Evolutionary conservation across 1,284 basidiomycete genomes (phyloP), one percentile per base, ranked within the genome.

Genomic region (Malassezia caprae): DNA sequence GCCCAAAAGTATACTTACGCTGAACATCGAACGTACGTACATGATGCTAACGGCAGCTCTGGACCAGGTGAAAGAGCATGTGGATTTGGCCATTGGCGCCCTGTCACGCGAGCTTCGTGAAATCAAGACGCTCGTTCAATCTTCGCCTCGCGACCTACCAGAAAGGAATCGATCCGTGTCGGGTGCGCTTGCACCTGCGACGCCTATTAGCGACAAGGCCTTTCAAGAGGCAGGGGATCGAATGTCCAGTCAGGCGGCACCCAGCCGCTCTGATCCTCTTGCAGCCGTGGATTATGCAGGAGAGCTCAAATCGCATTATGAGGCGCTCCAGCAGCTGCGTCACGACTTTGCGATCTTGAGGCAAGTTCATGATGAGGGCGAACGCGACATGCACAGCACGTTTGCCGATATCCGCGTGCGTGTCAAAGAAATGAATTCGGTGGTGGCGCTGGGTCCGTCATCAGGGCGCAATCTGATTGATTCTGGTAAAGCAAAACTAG

Each of bases 61-160:
- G 50, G 93, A 96, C 76, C 93, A 98, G 76, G 93, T 98, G 75
- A 96, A 94, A 75, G 90, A 94, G 71, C 93, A 98, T 71, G 90
- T 98, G 61, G 93, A 96, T 72, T 73, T 83, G 3, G 89, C 91
- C 62, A 88, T 98, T 55, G 84, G 85, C 0, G 78, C 79, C 1
- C 79, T 98, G n/a, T 83, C 88, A 13, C 84, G 87, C 63, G 93
- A 96, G 63, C 82, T 98, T 73, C 90, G 90, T 64, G 93, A 96
- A 52, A 80, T 98, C 58, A 87, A 85, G 66, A 78, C 80, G 5
- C 79, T 81, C 13, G 81, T 91, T 49, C 74, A 74, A 27, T 68
- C 27, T 10, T 17, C 43, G 2, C 19, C 32, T 10, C 56, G 46
- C 6, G n/a, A 10, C 56, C 59, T 10, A 56, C 65, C 4, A 54